Percentiles rank a stretch among this genome's conserved stretches.
These are phyloP conservation scores for Colletotrichum sp. DNA, from an alignment of 2,329 filamentous ascomycete species.

Conservation along the genomic window DNA sequence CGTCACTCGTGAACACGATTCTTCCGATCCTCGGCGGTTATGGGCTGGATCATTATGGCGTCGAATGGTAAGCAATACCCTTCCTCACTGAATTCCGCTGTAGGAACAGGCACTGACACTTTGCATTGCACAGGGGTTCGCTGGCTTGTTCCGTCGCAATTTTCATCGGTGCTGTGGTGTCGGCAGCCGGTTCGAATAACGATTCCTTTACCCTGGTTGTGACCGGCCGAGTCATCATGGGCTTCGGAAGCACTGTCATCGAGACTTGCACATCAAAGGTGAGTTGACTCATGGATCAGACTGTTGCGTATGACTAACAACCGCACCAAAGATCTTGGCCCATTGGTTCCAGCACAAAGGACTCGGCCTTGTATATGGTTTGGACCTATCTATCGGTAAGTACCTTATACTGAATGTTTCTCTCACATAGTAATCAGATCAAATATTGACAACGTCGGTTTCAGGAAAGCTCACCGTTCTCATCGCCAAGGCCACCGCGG, in stretches of 20 bases:
- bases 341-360: constrained; percentile 29
- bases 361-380: constrained; percentile 26
- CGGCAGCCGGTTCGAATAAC: constrained; percentile 25
- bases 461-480: constrained; percentile 26
- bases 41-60: constrained; percentile 27
- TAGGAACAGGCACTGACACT: neutral
- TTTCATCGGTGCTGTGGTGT: constrained; percentile 26
- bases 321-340: constrained; percentile 23
- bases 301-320: neutral
- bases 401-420: neutral
- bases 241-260: constrained; percentile 29
- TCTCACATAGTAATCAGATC: neutral
- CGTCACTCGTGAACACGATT: constrained; percentile 27
- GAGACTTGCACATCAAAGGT: constrained; percentile 30
- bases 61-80: constrained; percentile 22
- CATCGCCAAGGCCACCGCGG: constrained; percentile 26
- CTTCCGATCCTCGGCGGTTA: constrained; percentile 29
- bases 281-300: neutral
- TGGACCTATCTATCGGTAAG: constrained; percentile 25
- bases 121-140: constrained; percentile 21
- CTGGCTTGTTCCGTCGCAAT: constrained; percentile 25
- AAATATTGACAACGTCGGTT: neutral
- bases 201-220: constrained; percentile 25
- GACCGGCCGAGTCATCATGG: constrained; percentile 27
- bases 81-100: no score